phyloP scores from a whole-genome alignment of 2,329 filamentous ascomycete genomes.

The Nigrospora osmanthi region DNA sequence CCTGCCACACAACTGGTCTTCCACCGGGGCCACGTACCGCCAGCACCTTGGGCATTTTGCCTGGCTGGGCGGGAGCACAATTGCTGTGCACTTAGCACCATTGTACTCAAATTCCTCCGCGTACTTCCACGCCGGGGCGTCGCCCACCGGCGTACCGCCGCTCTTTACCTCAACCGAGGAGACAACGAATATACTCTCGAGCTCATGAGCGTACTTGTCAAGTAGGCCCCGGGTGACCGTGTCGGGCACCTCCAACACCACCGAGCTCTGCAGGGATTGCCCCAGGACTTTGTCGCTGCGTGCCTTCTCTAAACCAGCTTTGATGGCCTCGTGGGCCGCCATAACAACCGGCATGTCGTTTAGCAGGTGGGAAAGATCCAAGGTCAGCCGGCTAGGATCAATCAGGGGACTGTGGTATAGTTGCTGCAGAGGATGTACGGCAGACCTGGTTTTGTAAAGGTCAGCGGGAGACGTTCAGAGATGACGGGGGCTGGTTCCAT shows the following conservation, averaged over 20 bases:
- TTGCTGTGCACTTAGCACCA: conserved; percentile 27
- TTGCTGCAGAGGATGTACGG: conserved; percentile 35
- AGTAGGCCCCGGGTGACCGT: conserved; percentile 23
- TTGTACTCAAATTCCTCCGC: conserved; percentile 32
- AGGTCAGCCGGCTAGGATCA: conserved; percentile 27
- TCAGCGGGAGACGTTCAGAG: too few species aligned
- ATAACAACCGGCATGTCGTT: conserved; percentile 40
- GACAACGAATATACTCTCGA: conserved; percentile 61
- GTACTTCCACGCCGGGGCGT: conserved; percentile 30
- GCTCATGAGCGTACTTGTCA: conserved; percentile 37
- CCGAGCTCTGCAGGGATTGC: conserved; percentile 71
- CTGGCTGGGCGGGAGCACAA: conserved; percentile 39
- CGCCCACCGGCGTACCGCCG: conserved; percentile 10
- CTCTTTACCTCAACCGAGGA: conserved; percentile 49
- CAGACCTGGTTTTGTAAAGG: conserved; percentile 9
- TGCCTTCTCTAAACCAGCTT: conserved; percentile 66
- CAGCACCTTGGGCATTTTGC: conserved; percentile 85
- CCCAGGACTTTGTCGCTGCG: conserved; percentile 66
- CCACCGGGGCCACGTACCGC: conserved; percentile 66
- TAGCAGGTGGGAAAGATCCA: conserved; percentile 30
- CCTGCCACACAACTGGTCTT: conserved; percentile 61
- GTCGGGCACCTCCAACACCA: conserved; percentile 45
- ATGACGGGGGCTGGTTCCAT: conserved; percentile 15
- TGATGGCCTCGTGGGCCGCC: conserved; percentile 58
- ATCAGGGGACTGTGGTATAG: conserved; percentile 37